Evolutionary conservation across 805 yeast species (phyloP).

Genomic region (Pichia thaimueangensis): DNA sequence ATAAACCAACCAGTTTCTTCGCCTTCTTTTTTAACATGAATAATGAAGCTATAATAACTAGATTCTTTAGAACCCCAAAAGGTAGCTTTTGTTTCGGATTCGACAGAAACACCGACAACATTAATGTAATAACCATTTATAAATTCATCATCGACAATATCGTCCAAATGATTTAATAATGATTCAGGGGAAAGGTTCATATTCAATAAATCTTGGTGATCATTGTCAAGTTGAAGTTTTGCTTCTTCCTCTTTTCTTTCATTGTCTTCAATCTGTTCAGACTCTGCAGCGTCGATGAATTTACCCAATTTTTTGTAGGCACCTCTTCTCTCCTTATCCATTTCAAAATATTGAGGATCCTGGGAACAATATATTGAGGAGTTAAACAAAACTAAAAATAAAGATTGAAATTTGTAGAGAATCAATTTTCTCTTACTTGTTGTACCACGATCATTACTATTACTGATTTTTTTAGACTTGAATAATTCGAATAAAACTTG

Average conservation of each 20-base stretch:
- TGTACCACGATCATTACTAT: constrained; percentile 69
- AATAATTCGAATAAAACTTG: constrained; percentile 80
- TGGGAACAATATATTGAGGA: constrained; percentile 62
- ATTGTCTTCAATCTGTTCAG: constrained; percentile 4
- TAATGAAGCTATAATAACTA: constrained; percentile 39
- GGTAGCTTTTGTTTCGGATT: constrained; percentile 22
- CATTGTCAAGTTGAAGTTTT: constrained; percentile 18
- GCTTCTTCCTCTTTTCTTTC: constrained; percentile 6
- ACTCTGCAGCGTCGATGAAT: constrained; percentile 16
- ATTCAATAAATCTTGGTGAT: background rate
- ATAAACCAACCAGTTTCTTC: constrained; percentile 40
- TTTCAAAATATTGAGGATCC: constrained; percentile 45
- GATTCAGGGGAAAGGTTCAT: constrained; percentile 7
- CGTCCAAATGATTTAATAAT: constrained; percentile 32
- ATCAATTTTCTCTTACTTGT: constrained; percentile 63
- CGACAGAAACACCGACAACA: constrained; percentile 56
- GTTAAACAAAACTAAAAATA: constrained; percentile 63
- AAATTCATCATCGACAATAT: constrained; percentile 29
- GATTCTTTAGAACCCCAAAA: constrained; percentile 21
- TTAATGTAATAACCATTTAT: constrained; percentile 58
- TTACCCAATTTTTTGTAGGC: constrained; percentile 36
- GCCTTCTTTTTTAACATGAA: constrained; percentile 35
- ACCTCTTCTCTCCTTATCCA: constrained; percentile 30
- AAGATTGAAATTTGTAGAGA: constrained; percentile 52
- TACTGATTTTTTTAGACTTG: constrained; percentile 63